phyloP scores from a whole-genome alignment of 768 basidiomycete genomes.

The Neoboletus magnificus region DNA sequence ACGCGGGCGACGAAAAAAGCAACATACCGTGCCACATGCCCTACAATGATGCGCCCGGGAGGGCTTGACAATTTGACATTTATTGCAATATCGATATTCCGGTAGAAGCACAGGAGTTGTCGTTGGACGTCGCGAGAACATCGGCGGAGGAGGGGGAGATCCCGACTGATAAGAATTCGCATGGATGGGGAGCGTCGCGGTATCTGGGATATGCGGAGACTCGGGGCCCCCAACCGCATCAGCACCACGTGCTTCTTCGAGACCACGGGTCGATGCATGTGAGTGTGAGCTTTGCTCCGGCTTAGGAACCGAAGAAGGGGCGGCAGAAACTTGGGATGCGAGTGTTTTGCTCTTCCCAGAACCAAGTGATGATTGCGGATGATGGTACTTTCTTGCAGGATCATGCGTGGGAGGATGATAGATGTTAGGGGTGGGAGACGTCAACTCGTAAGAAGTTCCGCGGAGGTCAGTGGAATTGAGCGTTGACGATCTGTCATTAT shows the following conservation, averaged over 20 bases:
- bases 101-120: slow-evolving; percentile 51
- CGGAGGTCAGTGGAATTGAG: slow-evolving; percentile 23
- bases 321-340: slow-evolving; percentile 9
- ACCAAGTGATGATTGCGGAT: slow-evolving; percentile 20
- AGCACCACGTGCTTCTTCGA: slow-evolving; percentile 20
- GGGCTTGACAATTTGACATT: slow-evolving; percentile 68
- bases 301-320: slow-evolving; percentile 13
- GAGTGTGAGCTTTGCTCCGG: slow-evolving; percentile 13
- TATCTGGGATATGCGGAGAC: slow-evolving; percentile 3
- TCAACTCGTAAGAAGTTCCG: slow-evolving; percentile 29
- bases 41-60: slow-evolving; percentile 78
- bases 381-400: slow-evolving; percentile 5
- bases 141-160: slow-evolving; percentile 9
- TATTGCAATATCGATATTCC: slow-evolving; percentile 62
- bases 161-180: slow-evolving; percentile 6
- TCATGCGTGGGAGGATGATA: slow-evolving; percentile 16
- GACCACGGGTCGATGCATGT: slow-evolving; percentile 14
- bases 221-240: slow-evolving; percentile 8
- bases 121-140: slow-evolving; percentile 33
- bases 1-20: background rate
- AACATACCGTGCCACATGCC: slow-evolving; percentile 72
- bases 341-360: slow-evolving; percentile 19
- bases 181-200: slow-evolving; percentile 8
- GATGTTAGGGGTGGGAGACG: slow-evolving; percentile 13
- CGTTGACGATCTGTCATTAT: slow-evolving; percentile 19